phyloP scores from a whole-genome alignment of 2,329 filamentous ascomycete genomes.

The Exophiala spinifera region DNA sequence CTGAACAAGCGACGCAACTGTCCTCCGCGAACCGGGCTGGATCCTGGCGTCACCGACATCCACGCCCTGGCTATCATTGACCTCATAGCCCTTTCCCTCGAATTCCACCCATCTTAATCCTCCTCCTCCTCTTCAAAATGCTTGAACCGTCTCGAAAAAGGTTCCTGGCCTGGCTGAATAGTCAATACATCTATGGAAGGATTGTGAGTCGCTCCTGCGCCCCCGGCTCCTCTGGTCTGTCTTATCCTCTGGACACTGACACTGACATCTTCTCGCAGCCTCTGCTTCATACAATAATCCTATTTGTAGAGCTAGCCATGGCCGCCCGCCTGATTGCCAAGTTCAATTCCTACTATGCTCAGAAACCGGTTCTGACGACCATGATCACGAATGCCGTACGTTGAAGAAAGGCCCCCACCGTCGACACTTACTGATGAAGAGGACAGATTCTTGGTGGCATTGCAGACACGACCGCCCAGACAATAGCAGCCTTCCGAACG shows the following conservation, averaged over 20 bases:
- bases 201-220: constrained; percentile 25
- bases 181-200: constrained; percentile 43
- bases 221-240: background rate
- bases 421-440: constrained; percentile 1
- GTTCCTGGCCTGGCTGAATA: constrained; percentile 45
- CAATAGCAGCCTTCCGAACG: constrained; percentile 70
- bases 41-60: constrained; percentile 19
- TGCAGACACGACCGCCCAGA: constrained; percentile 93
- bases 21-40: constrained; percentile 2
- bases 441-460: constrained; percentile 46
- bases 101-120: constrained; percentile 25
- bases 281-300: constrained; percentile 77
- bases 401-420: constrained; percentile 1
- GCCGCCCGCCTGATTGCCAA: constrained; percentile 76
- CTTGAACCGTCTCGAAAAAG: constrained; percentile 40
- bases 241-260: background rate
- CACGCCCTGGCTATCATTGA: constrained; percentile 8
- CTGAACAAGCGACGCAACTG: background rate
- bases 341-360: constrained; percentile 92
- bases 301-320: constrained; percentile 84
- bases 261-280: constrained; percentile 56
- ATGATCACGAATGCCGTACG: constrained; percentile 96
- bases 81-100: constrained; percentile 10
- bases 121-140: constrained; percentile 36
- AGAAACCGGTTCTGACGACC: constrained; percentile 91